Evolutionary conservation across 192 early-diverging fungal genomes (phyloP), one percentile per base, ranked within the genome.

Genomic region (Gonapodya prolifera): DNA sequence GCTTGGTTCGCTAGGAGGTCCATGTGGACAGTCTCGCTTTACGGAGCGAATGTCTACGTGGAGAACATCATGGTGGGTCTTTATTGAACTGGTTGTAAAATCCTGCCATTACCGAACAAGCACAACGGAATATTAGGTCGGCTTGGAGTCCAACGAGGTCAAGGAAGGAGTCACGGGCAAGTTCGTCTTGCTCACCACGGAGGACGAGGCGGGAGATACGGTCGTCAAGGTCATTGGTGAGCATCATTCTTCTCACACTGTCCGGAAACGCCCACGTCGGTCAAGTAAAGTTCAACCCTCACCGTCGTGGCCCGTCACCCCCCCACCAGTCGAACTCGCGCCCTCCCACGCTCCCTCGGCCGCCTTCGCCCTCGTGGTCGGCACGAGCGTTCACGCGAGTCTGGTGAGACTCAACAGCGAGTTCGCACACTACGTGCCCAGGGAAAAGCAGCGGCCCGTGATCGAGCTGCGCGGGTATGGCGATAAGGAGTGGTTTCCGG

Each of bases 11-110:
- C 8, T 23, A 61, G 45, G 8, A 8, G 45, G 45, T 61, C 83
- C 69, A 78, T 82, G 77, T 83, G 83, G 83, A 80, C 83, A 33
- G 80, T 83, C 17, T 84, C 82, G 32, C 31, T 83, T 34, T 83
- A 82, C 74, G 83, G 83, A 18, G 78, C 82, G 23, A 83, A 83
- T 70, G 83, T 83, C 69, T 83, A 75, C 70, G 83, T 83, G 2
- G 83, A 83, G 69, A 84, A 83, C 36, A 73, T 83, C 17, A 83
- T 83, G 83, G 83, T 82, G 32, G 8, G 28, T 8, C 2, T 13
- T 69, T 69, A 16, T n/a, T n/a, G 8, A n/a, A 69, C 13, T 69
- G 2, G 71, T 32, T 18, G 71, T 73, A 8, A 2, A 30, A 16
- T 32, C 31, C 28, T 73, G 71, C 71, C 32, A 29, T 2, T 29